Base-by-base conservation (phyloP, 148 eudicot species). In the Drosera capensis region DNA sequence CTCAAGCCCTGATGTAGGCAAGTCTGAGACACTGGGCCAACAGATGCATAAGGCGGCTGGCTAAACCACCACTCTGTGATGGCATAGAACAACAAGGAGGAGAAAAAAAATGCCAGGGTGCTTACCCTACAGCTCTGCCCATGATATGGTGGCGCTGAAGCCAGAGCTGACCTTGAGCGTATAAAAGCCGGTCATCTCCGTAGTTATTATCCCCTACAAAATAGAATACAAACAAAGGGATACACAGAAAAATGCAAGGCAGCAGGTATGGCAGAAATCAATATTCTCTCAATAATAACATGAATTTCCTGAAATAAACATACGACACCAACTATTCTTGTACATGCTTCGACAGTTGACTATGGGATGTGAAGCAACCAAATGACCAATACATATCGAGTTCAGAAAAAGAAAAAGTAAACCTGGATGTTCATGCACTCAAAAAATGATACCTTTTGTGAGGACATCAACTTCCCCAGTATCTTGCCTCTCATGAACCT, bases 51-150 rank as follows among this genome's bases (percentile, higher is more conserved):
- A n/a, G n/a, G n/a, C n/a, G n/a, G n/a, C n/a, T n/a, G n/a, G n/a
- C n/a, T n/a, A n/a, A n/a, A n/a, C n/a, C n/a, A n/a, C 11, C 11
- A 34, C 11, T 34, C n/a, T 34, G 38, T 2, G 2, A 14, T 17
- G 12, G 18, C 45, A 11, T 14, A 1, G 18, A 41, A 11, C 54
- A 49, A 25, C n/a, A 29, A 25, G 9, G 20, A 47, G 39, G 22
- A 18, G 6, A 4, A n/a, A 15, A 34, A 35, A 12, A 11, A 38
- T 8, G 20, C 21, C 20, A 55, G 28, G 8, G 37, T 17, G 39
- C 66, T 77, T 71, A 84, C 88, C 88, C 94, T 17, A 80, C 85
- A 54, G 85, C 88, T 74, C 88, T 68, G 40, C 94, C 94, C 81
- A 83, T 66, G 34, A 84, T 77, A 66, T 84, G 94, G 43, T 77